Evolutionary conservation across 2,329 filamentous ascomycete species (phyloP).

Genomic region (Fusarium virguliforme): DNA sequence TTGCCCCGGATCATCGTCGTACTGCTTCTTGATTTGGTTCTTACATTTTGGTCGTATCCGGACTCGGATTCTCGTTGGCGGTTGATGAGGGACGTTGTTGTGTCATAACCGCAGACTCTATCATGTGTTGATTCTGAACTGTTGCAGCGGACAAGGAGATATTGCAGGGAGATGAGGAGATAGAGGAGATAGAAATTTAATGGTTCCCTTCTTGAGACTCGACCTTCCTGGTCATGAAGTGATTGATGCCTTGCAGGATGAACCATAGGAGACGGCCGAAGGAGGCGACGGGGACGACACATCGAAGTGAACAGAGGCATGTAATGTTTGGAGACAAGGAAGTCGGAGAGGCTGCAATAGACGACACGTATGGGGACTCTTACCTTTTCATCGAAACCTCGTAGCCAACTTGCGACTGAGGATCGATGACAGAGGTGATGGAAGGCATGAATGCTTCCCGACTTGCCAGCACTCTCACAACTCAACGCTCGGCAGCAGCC

Average conservation of each 20-base stretch:
- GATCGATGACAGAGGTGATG: not conserved
- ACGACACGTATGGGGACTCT: not conserved
- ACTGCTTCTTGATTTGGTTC: slow-evolving; percentile 28
- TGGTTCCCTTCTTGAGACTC: slow-evolving; percentile 17
- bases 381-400: not conserved
- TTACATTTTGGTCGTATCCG: slow-evolving; percentile 21
- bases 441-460: slow-evolving; percentile 3
- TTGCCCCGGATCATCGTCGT: slow-evolving; percentile 24
- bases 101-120: slow-evolving; percentile 7
- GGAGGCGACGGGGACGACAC: not conserved
- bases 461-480: not conserved
- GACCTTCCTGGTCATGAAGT: not conserved
- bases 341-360: not conserved
- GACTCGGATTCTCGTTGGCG: slow-evolving; percentile 6
- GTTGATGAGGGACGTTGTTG: not conserved
- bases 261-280: not conserved
- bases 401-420: not conserved
- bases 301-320: not conserved
- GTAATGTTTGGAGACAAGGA: not conserved
- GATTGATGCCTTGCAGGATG: not conserved
- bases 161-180: slow-evolving; percentile 6
- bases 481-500: not conserved
- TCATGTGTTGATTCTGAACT: slow-evolving; percentile 12
- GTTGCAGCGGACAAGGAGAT: slow-evolving; percentile 3
- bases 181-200: slow-evolving; percentile 31